phyloP scores from a whole-genome alignment of 2,329 filamentous ascomycete genomes.

The Teratosphaeria pseudoeucalypti region DNA sequence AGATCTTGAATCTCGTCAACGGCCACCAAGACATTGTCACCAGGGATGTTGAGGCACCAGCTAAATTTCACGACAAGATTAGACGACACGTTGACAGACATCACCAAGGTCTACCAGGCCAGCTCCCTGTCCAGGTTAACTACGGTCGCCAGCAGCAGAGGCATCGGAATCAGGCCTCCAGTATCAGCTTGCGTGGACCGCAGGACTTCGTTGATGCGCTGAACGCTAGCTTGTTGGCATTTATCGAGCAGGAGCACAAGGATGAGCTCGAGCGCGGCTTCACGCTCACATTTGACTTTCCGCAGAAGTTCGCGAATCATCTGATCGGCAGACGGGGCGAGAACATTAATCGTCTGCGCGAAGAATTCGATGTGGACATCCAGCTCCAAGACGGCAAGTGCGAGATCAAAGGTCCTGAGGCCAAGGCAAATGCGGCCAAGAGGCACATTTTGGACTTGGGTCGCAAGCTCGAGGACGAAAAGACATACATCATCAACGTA shows the following conservation, averaged over 20 bases:
- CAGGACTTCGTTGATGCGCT: constrained; percentile 61
- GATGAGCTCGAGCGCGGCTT: constrained; percentile 92
- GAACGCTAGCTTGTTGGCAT: constrained; percentile 61
- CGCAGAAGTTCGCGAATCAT: constrained; percentile 87
- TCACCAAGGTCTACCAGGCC: constrained; percentile 39
- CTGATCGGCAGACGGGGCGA: constrained; percentile 58
- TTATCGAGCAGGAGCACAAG: constrained; percentile 77
- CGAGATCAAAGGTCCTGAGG: constrained; percentile 88
- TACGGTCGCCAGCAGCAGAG: constrained; percentile 40
- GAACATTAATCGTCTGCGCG: constrained; percentile 58
- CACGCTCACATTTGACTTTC: constrained; percentile 79
- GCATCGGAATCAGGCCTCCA: constrained; percentile 36
- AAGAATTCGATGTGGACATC: constrained; percentile 64
- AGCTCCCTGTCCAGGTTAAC: constrained; percentile 47
- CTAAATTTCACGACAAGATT: constrained; percentile 55
- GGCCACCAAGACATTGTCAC: constrained; percentile 46
- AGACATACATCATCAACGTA: constrained; percentile 76
- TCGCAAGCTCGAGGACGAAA: constrained; percentile 82
- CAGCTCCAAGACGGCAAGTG: constrained; percentile 91
- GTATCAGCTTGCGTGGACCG: constrained; percentile 63
- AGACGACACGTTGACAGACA: constrained; percentile 48
- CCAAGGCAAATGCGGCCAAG: constrained; percentile 82
- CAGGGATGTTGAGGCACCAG: constrained; percentile 43
- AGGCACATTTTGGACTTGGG: constrained; percentile 68
- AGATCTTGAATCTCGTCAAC: constrained; percentile 43